Conservation (phyloP, 108 stramenopile genomes). For the Ochromonas danica region DNA sequence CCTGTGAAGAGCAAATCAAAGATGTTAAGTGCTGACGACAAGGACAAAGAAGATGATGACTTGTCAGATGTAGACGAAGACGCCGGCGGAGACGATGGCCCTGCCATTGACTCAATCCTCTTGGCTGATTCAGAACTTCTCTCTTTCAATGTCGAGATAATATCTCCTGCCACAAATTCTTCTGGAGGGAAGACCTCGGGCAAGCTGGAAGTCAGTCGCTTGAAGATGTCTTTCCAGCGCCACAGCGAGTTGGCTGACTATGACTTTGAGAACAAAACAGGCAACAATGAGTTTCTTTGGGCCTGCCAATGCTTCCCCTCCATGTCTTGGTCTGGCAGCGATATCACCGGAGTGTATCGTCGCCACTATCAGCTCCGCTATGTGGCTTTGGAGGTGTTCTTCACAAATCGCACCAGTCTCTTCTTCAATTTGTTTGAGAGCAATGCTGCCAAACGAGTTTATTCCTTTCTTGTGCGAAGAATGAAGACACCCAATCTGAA, state of each 20-base stretch:
- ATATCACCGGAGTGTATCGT: neutral
- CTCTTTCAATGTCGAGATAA: constrained; percentile 1
- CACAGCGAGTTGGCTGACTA: neutral
- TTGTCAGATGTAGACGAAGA: neutral
- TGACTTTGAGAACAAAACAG: constrained; percentile 10
- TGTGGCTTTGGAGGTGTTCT: constrained; percentile 25
- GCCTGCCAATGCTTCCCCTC: constrained; percentile 19
- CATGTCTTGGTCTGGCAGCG: neutral
- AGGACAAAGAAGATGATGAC: neutral
- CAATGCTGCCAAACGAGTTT: neutral
- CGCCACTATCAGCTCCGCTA: constrained; percentile 19
- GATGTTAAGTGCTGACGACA: neutral
- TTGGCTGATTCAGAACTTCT: too few relatives aligned
- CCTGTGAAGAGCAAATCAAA: too few relatives aligned
- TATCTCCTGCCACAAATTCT: constrained; percentile 22
- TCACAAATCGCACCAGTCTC: neutral
- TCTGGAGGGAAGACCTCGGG: constrained; percentile 19
- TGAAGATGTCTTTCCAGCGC: neutral
- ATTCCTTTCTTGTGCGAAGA: neutral
- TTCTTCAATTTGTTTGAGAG: constrained; percentile 24
- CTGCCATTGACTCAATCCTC: neutral
- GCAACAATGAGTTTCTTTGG: constrained; percentile 19
- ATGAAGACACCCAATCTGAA: neutral
- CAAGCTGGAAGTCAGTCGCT: neutral
- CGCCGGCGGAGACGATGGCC: constrained; percentile 4